Conservation (phyloP, 306 rosid species). For the Chamaecrista fasciculata region DNA sequence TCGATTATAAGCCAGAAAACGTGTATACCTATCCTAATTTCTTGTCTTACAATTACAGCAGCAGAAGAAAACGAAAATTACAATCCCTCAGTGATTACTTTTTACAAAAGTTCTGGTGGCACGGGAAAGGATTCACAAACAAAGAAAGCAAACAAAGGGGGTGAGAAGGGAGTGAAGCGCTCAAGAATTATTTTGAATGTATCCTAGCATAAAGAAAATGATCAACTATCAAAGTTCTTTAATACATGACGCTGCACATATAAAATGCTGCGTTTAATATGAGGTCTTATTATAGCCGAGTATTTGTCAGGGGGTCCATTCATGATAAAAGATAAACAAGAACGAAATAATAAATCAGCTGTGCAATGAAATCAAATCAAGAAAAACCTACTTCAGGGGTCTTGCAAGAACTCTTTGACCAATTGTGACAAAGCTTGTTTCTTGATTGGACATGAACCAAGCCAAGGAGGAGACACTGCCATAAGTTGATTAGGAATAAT, state of each 20-base stretch:
- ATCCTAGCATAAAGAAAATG: background rate
- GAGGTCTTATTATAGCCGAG: slow-evolving; percentile 11
- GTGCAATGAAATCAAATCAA: slow-evolving; percentile 19
- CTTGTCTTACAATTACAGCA: background rate
- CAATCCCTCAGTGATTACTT: background rate
- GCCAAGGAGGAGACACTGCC: slow-evolving; percentile 97
- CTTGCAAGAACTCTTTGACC: slow-evolving; percentile 99
- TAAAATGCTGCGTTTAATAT: slow-evolving; percentile 21
- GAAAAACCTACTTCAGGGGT: slow-evolving; percentile 79
- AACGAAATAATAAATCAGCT: slow-evolving; percentile 2
- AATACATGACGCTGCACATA: background rate
- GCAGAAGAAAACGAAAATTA: background rate
- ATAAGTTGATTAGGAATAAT: slow-evolving; percentile 19
- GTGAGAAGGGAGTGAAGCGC: background rate
- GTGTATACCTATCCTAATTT: background rate
- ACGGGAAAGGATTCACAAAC: background rate
- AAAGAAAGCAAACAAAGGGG: background rate
- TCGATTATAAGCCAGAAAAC: slow-evolving; percentile 1
- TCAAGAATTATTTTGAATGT: background rate
- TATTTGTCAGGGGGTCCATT: slow-evolving; percentile 6
- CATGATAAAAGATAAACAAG: slow-evolving; percentile 11
- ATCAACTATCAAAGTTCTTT: background rate
- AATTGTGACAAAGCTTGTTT: slow-evolving; percentile 88
- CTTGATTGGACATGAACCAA: slow-evolving; percentile 99
- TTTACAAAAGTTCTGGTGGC: background rate